Evolutionary conservation across 2,329 filamentous ascomycete species (phyloP), one percentile per base, ranked within the genome.

Genomic region (Sphaerulina vaccinii): DNA sequence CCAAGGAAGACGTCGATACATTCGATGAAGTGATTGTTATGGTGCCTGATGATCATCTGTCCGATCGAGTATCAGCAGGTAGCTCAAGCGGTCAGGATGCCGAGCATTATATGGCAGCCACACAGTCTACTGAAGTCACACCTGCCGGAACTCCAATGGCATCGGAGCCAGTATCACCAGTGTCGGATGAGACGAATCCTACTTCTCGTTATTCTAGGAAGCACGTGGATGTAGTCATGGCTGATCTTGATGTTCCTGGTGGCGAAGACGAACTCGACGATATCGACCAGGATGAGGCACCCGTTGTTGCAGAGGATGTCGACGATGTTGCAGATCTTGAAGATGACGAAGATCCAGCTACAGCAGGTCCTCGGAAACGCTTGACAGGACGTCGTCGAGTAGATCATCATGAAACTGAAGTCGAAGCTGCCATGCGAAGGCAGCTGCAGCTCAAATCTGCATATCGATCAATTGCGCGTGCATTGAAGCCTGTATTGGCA

Each of bases 401-500:
- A 55, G 72, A 72, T 47, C 73, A 78, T 69, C 61, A 72, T 46
- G 70, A 74, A 59, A 63, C 70, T 36, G 70, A 71, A 47, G 66
- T 78, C 41, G 75, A 78, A 62, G 69, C 71, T 13, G 70, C 73
- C 50, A 65, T 78, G 58, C 70, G 75, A 45, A 82, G 86, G 49
- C 81, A 85, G 65, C 77, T 85, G 59, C 79, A 86, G 60, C 74
- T 88, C 61, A 85, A 85, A 68, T 81, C 82, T 50, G 76, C 76
- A 19, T 88, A 82, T 68, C 77, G 81, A n/a, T 73, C 78, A 52
- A 79, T 88, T 45, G 78, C 82, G 52, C 79, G 81, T 60, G 75
- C 79, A 23, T 70, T 87, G 61, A 87, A 86, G 67, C 80, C 81
- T 13, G 77, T 83, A 8, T 73, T 87, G 11, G 81, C 83, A 52